phyloP scores from a whole-genome alignment of 352 stramenopile genomes.

The Pythium insidiosum region DNA sequence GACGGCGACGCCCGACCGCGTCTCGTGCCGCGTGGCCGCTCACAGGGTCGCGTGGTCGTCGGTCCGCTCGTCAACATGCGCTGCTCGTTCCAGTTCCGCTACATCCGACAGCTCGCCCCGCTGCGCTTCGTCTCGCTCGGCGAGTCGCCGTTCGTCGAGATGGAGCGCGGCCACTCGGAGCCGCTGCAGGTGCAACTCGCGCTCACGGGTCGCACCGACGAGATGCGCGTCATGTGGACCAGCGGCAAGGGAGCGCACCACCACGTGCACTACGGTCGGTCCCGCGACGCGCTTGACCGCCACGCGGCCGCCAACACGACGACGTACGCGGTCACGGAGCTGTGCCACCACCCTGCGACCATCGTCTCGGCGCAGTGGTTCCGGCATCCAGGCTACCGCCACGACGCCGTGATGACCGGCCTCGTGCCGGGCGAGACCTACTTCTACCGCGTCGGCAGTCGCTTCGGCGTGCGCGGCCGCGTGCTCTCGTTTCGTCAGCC shows the following conservation, averaged over 20 bases:
- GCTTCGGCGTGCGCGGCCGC: slow-evolving; percentile 17
- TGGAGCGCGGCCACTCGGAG: slow-evolving; percentile 18
- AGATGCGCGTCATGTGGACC: slow-evolving; percentile 36
- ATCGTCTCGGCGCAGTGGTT: slow-evolving; percentile 13
- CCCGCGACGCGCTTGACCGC: slow-evolving; percentile 3
- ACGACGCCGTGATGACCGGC: slow-evolving; percentile 20
- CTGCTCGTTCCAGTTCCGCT: slow-evolving; percentile 35
- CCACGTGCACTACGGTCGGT: slow-evolving; percentile 14
- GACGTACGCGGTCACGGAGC: slow-evolving; percentile 17
- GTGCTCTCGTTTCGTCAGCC: slow-evolving; percentile 21
- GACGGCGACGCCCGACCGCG: no score
- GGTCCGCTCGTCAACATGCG: slow-evolving; percentile 42
- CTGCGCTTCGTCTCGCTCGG: slow-evolving; percentile 12
- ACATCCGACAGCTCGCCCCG: slow-evolving; percentile 9
- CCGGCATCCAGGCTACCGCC: slow-evolving; percentile 25
- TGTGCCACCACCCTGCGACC: slow-evolving; percentile 19
- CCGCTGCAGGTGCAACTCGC: slow-evolving; percentile 27
- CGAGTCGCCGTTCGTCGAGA: slow-evolving; percentile 21
- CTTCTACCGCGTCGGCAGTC: slow-evolving; percentile 29
- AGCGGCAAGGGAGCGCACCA: slow-evolving; percentile 10
- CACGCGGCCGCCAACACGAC: slow-evolving; percentile 4
- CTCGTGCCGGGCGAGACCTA: slow-evolving; percentile 16
- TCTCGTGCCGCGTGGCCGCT: background rate
- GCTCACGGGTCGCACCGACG: slow-evolving; percentile 14
- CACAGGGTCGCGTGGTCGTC: slow-evolving; percentile 15